These are phyloP conservation scores for Hypoxylon lienhwacheense DNA, from an alignment of 495 filamentous ascomycete species.

Conservation along the genomic window DNA sequence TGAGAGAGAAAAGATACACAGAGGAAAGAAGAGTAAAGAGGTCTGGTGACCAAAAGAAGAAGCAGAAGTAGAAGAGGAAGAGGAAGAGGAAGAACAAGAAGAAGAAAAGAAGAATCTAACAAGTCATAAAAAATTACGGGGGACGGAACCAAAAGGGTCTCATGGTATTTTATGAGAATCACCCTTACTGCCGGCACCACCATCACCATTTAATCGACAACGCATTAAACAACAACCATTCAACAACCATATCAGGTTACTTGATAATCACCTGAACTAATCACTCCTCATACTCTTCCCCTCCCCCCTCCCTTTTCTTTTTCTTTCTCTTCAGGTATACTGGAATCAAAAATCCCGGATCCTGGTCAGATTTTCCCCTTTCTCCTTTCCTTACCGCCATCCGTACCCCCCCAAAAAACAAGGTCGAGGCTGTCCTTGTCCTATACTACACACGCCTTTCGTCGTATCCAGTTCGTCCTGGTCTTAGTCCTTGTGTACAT, in stretches of 20 bases:
- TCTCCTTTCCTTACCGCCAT: conserved; percentile 17
- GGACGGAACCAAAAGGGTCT: background rate
- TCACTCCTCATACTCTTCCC: too few species aligned
- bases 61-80: background rate
- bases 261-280: background rate
- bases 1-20: too few species aligned
- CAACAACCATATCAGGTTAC: background rate
- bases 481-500: too few species aligned
- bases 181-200: conserved; percentile 1
- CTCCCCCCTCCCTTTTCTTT: too few species aligned
- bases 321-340: too few species aligned
- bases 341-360: conserved; percentile 12
- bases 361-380: conserved; percentile 3
- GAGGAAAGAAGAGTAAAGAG: too few species aligned
- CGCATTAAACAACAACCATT: background rate
- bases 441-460: conserved; percentile 15
- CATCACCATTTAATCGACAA: background rate
- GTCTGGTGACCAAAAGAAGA: too few species aligned
- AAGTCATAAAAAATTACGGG: conserved; percentile 8
- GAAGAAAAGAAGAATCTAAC: conserved; percentile 9
- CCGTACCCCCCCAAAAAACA: conserved; percentile 12
- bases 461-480: too few species aligned
- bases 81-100: background rate
- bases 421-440: conserved; percentile 24
- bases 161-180: conserved; percentile 9